Conservation (phyloP, 306 rosid species). For the Cicer judaicum region DNA sequence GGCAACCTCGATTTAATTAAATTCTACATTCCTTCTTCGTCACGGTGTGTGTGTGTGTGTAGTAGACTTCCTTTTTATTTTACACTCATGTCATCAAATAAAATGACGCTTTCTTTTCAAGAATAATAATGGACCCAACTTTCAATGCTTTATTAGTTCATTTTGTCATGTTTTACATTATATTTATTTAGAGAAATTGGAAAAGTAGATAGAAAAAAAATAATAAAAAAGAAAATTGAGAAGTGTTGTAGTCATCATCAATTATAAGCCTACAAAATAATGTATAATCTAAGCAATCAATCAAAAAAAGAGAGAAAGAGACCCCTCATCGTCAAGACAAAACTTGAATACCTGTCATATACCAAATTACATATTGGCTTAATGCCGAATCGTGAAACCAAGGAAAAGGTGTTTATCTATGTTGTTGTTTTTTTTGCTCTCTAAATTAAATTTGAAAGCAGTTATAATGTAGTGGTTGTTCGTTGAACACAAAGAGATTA, state of each 20-base stretch:
- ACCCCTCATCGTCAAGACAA: slow-evolving; percentile 50
- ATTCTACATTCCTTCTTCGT: slow-evolving; percentile 35
- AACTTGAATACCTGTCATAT: slow-evolving; percentile 38
- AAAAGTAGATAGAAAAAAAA: neutral
- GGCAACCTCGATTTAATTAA: slow-evolving; percentile 35
- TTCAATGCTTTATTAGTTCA: slow-evolving; percentile 35
- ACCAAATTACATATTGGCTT: slow-evolving; percentile 41
- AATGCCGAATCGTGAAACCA: slow-evolving; percentile 30
- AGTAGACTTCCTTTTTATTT: slow-evolving; percentile 30
- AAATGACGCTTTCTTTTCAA: slow-evolving; percentile 50
- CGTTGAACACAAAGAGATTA: slow-evolving; percentile 48
- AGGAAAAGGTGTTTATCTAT: slow-evolving; percentile 36
- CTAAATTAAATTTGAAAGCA: slow-evolving; percentile 24
- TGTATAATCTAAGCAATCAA: slow-evolving; percentile 63
- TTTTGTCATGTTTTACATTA: slow-evolving; percentile 46
- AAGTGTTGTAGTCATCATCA: slow-evolving; percentile 41
- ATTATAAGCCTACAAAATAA: slow-evolving; percentile 40
- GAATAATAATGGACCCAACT: slow-evolving; percentile 52
- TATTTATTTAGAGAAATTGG: slow-evolving; percentile 10
- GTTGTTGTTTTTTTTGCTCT: neutral
- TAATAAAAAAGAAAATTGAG: neutral
- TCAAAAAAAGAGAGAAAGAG: slow-evolving; percentile 19
- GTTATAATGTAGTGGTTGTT: slow-evolving; percentile 21
- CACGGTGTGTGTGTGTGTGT: slow-evolving; percentile 9
- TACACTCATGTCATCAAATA: slow-evolving; percentile 33